Evolutionary conservation across 768 basidiomycete species (phyloP), one percentile per base, ranked within the genome.

Genomic region (Russula virescens): DNA sequence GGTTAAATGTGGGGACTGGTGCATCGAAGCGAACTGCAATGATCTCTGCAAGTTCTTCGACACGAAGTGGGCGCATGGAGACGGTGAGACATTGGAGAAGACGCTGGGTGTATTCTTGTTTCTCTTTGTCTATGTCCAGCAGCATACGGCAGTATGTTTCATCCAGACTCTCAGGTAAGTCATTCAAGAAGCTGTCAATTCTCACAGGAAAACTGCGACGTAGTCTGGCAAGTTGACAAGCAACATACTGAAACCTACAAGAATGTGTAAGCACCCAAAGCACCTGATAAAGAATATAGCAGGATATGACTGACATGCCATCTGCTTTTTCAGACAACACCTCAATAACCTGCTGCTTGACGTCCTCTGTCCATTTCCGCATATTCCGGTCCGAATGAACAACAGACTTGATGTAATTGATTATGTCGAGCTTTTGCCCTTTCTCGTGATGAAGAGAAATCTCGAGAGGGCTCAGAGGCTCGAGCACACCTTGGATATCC

Each of bases 241-340:
- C 19, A 0, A 51, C 55, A 47, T 49, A 62, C 51, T 48, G 9
- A 5, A 62, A 62, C 61, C 61, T 62, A 14, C 25, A 11, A 21
- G 1, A 34, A 2, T 0, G 19, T 16, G 9, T 43, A 18, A 43
- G 18, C 18, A 13, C 42, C 42, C 3, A 3, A 18, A 19, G 8
- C 14, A 18, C 38, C 13, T 19, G 18, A 43, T 2, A 9, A 38
- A 2, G 38, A 3, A 16, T 2, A 16, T 7, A 11, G 38, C 8
- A 19, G 4, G 8, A 43, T 2, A 7, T 13, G 19, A 42, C 60
- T 23, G 19, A 61, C 60, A 61, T 61, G n/a, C 60, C 60, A 4
- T 55, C 54, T 2, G 38, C 60, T 5, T 40, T 55, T 13, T 10
- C 25, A 0, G 54, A 40, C 7, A 61, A 46, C 1, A 14, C 7